A percentile compares a stretch with the other conserved stretches of the same genome.
Conservation (phyloP, 768 basidiomycete genomes). For the Mycena kentingensis region DNA sequence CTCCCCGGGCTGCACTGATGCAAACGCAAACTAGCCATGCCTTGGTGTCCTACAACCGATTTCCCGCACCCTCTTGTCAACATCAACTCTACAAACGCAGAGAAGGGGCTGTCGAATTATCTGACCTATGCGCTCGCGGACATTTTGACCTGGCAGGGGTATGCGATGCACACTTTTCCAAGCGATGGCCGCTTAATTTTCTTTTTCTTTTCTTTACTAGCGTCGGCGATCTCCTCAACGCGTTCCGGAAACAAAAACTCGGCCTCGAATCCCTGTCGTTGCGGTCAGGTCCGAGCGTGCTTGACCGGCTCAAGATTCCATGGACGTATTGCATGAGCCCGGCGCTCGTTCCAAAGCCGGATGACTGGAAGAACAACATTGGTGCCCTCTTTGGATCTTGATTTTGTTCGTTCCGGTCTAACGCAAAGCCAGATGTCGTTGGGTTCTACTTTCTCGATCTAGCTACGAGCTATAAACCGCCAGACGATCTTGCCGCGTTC, state of each 20-base stretch:
- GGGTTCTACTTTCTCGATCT: constrained; percentile 67
- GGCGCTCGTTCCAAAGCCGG: constrained; percentile 57
- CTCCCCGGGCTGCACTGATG: background rate
- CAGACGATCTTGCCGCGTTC: constrained; percentile 49
- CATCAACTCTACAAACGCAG: constrained; percentile 56
- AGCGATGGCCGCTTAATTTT: background rate
- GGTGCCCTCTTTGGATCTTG: constrained; percentile 42
- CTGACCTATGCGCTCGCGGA: constrained; percentile 62
- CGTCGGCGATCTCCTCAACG: constrained; percentile 61
- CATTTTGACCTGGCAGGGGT: constrained; percentile 64
- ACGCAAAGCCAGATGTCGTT: constrained; percentile 47
- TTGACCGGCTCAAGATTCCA: constrained; percentile 56
- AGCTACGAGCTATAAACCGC: constrained; percentile 49
- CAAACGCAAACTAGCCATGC: constrained; percentile 51
- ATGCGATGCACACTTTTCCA: constrained; percentile 11
- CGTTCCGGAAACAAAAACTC: constrained; percentile 51
- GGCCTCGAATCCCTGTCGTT: constrained; percentile 50
- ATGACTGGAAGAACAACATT: constrained; percentile 65
- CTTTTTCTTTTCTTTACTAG: too few species aligned
- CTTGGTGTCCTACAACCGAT: constrained; percentile 56
- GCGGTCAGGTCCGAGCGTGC: constrained; percentile 51
- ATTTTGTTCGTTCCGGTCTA: background rate
- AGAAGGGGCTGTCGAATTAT: constrained; percentile 55
- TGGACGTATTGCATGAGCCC: constrained; percentile 68
- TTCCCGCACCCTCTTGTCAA: constrained; percentile 69